Percentiles rank a stretch among this genome's conserved stretches.
Evolutionary conservation across 1,284 basidiomycete species (phyloP).

Genomic region (Fomitopsis schrenkii): DNA sequence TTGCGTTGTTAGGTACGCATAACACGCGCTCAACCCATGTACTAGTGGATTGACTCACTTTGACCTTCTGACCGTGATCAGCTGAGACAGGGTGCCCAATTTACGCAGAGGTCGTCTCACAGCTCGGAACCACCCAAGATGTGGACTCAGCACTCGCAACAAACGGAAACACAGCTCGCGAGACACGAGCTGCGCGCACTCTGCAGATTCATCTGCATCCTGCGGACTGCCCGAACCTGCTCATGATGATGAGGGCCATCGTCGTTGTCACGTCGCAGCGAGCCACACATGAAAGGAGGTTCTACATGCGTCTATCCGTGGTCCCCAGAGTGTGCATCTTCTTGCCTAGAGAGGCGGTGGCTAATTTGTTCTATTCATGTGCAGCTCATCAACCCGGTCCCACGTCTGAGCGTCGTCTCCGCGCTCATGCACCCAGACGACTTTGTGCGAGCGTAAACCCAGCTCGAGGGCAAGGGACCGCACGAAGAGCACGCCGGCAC

Average conservation of each 20-base stretch:
- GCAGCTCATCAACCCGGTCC: constrained; percentile 66
- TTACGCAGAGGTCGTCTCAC: constrained; percentile 38
- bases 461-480: constrained; percentile 7
- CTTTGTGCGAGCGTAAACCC: constrained; percentile 29
- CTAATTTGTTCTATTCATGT: neutral
- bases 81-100: constrained; percentile 34
- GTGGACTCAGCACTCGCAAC: constrained; percentile 7
- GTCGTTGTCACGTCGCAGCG: constrained; percentile 42
- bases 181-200: neutral
- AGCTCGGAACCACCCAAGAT: constrained; percentile 33
- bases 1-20: constrained; percentile 49
- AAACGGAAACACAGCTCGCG: constrained; percentile 8
- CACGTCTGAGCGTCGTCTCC: constrained; percentile 53
- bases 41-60: too few species aligned
- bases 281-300: neutral
- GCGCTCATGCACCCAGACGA: constrained; percentile 58
- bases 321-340: too few species aligned
- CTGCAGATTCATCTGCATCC: constrained; percentile 45
- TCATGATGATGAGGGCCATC: constrained; percentile 51
- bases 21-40: too few species aligned
- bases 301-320: neutral
- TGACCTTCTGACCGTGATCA: neutral
- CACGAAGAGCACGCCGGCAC: neutral
- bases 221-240: constrained; percentile 51
- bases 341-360: neutral